Evolutionary conservation across 495 filamentous ascomycete genomes (phyloP).

Genomic region (Chaetomium fimeti): DNA sequence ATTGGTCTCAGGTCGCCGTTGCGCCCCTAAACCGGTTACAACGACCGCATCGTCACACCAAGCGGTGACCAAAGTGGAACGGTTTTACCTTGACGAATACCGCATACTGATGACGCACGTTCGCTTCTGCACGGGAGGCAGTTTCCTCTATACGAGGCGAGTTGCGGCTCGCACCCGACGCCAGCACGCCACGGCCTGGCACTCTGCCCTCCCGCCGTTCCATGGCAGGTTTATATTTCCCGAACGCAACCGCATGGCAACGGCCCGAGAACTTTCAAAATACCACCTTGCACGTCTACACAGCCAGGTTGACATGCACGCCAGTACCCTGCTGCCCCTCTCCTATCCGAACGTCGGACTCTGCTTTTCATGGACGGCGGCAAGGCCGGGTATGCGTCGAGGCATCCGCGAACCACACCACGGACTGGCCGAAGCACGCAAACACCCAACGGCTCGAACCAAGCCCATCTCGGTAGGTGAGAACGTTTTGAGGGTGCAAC

Average conservation of each 20-base stretch:
- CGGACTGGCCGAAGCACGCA: constrained; percentile 15
- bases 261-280: constrained; percentile 13
- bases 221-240: constrained; percentile 11
- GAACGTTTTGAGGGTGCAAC: neutral
- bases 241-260: constrained; percentile 7
- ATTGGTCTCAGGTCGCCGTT: neutral
- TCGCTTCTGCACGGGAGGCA: neutral
- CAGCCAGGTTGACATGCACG: constrained; percentile 9
- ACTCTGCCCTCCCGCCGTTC: neutral
- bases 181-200: neutral
- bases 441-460: constrained; percentile 3
- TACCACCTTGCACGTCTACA: constrained; percentile 13
- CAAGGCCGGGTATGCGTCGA: neutral
- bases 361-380: neutral
- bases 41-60: constrained; percentile 1
- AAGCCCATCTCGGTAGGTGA: constrained; percentile 16
- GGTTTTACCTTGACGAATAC: neutral
- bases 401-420: constrained; percentile 1
- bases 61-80: neutral
- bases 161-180: constrained; percentile 17
- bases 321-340: neutral
- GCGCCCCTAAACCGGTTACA: neutral
- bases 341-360: neutral
- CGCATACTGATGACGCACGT: neutral
- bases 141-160: neutral